phyloP scores from a whole-genome alignment of 352 stramenopile species.

The Phytophthora pseudosyringae region DNA sequence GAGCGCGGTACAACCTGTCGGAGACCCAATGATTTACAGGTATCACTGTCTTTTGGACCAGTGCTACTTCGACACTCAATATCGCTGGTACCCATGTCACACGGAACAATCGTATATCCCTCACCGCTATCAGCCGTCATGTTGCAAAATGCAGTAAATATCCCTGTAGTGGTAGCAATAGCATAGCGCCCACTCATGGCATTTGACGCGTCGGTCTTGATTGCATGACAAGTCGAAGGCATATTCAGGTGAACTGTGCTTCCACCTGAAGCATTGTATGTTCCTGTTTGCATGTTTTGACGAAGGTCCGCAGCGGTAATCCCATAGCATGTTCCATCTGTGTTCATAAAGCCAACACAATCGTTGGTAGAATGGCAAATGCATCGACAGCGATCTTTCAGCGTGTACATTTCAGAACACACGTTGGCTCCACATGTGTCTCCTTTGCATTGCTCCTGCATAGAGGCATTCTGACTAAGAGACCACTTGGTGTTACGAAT shows the following conservation, averaged over 20 bases:
- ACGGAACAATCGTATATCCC: slow-evolving; percentile 64
- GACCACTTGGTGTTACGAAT: slow-evolving; percentile 47
- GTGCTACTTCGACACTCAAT: slow-evolving; percentile 37
- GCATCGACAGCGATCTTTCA: slow-evolving; percentile 54
- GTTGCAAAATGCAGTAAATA: slow-evolving; percentile 59
- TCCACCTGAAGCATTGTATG: slow-evolving; percentile 35
- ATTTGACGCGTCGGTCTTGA: slow-evolving; percentile 46
- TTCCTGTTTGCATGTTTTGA: slow-evolving; percentile 39
- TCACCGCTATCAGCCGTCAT: slow-evolving; percentile 57
- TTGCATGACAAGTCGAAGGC: slow-evolving; percentile 55
- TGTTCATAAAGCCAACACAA: slow-evolving; percentile 52
- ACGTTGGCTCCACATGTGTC: slow-evolving; percentile 33
- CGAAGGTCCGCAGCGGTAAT: slow-evolving; percentile 47
- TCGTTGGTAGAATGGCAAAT: slow-evolving; percentile 39
- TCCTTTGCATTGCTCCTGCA: slow-evolving; percentile 40
- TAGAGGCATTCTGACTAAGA: slow-evolving; percentile 35
- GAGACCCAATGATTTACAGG: slow-evolving; percentile 61
- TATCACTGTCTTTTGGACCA: slow-evolving; percentile 50
- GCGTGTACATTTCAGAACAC: slow-evolving; percentile 39
- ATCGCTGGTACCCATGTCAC: slow-evolving; percentile 43
- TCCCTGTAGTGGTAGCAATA: slow-evolving; percentile 49
- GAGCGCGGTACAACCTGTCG: slow-evolving; percentile 58
- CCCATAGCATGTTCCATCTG: slow-evolving; percentile 47
- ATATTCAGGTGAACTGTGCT: slow-evolving; percentile 59
- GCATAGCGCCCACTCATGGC: slow-evolving; percentile 45